Base-by-base conservation (phyloP, 176 grass and related monocot genomes). In the Melocanna baccifera region DNA sequence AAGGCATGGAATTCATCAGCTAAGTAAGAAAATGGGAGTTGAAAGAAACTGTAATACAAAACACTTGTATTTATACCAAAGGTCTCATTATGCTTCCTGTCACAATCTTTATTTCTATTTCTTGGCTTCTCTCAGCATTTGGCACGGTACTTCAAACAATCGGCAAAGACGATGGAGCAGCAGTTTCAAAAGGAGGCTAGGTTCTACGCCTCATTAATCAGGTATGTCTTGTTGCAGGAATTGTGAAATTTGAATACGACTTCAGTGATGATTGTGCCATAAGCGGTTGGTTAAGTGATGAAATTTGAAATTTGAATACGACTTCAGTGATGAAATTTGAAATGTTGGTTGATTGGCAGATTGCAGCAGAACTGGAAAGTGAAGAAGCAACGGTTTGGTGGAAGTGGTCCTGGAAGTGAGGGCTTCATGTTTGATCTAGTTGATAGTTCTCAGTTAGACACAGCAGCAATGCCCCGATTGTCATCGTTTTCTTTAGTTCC, bases 291-390 rank as follows among this genome's bases (percentile, higher is more conserved):
- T n/a, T n/a, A n/a, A n/a, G n/a, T n/a, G n/a, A n/a, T n/a, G n/a
- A n/a, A n/a, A n/a, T n/a, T n/a, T 81, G 76, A 65, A 72, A 19
- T 69, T 26, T 30, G 28, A 86, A 68, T 46, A 23, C 58, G 25
- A 46, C 66, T 23, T 69, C 19, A 71, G 70, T 41, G 50, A 79
- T 70, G 67, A 53, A n/a, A n/a, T n/a, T 45, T 43, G 23, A 22
- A 81, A 2, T 14, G n/a, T 47, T 75, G 34, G n/a, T 65, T 16
- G 40, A 78, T 84, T 81, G 14, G 59, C 83, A 98, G 96, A 43
- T 87, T 98, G 87, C 96, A 98, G 73, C 91, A 98, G 87, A 91
- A 93, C 68, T 98, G 96, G 96, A 98, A 98, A 90, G 93, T 98
- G 64, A 95, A 98, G 84, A 76, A 93, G 51, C 96, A 93, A 32